phyloP scores from a whole-genome alignment of 345 rosid species.

The Rhodomyrtus tomentosa region DNA sequence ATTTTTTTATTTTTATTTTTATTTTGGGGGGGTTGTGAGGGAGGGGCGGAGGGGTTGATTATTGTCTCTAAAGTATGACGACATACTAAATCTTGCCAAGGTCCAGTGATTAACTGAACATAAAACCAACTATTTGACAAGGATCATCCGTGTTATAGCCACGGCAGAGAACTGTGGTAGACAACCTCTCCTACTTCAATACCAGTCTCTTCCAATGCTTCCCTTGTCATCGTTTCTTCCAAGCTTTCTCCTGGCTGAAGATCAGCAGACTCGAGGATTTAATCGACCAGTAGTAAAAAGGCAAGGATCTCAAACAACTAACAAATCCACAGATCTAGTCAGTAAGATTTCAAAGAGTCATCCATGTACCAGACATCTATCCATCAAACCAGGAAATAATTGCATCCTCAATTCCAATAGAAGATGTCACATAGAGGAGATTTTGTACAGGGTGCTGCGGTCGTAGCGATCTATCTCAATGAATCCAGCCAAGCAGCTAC shows the following conservation, averaged over 20 bases:
- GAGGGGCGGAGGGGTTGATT: background rate
- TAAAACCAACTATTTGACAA: background rate
- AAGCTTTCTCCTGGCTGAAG: conserved; percentile 96
- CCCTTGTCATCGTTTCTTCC: conserved; percentile 94
- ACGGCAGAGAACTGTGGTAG: conserved; percentile 94
- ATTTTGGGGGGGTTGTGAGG: background rate
- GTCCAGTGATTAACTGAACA: background rate
- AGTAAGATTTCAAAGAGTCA: background rate
- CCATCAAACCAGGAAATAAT: background rate
- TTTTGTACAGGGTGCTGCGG: background rate
- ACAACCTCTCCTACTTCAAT: conserved; percentile 92
- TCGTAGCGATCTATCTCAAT: conserved; percentile 44
- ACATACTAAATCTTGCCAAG: background rate
- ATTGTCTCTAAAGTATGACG: background rate
- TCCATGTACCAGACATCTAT: background rate
- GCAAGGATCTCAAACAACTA: background rate
- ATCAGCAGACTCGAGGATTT: background rate
- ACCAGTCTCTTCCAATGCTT: conserved; percentile 90
- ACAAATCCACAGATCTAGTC: background rate
- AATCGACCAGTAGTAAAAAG: background rate
- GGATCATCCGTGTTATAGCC: conserved; percentile 48
- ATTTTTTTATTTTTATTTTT: background rate
- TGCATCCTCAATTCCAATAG: background rate
- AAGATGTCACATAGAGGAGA: background rate
- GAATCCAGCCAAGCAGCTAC: conserved; percentile 97